phyloP scores from a whole-genome alignment of 371 early-diverging fungal genomes.

The Mucor indicus region DNA sequence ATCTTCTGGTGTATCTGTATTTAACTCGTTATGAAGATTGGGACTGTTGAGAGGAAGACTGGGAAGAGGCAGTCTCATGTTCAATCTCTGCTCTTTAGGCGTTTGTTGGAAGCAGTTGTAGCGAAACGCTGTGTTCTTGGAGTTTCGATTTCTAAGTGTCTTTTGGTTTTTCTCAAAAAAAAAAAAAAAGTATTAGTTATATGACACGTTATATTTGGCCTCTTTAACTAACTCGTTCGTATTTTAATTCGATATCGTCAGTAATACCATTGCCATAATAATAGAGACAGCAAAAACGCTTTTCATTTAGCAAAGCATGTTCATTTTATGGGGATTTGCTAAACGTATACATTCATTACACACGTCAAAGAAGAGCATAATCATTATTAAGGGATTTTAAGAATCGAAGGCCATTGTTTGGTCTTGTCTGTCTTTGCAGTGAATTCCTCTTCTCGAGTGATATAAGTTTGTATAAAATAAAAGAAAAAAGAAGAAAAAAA shows the following conservation, averaged over 20 bases:
- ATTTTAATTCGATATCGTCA: constrained; percentile 6
- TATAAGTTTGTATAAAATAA: too few relatives aligned
- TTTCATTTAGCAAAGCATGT: too few relatives aligned
- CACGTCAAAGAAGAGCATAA: too few relatives aligned
- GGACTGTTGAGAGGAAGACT: constrained; percentile 7
- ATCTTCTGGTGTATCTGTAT: constrained; percentile 10
- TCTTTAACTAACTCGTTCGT: constrained; percentile 4
- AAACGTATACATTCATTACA: too few relatives aligned
- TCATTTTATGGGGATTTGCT: too few relatives aligned
- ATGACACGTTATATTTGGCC: constrained; percentile 8
- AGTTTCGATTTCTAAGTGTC: constrained; percentile 8
- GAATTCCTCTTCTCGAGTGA: too few relatives aligned
- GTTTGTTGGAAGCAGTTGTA: constrained; percentile 6
- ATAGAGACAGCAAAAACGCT: too few relatives aligned
- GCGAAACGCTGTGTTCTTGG: constrained; percentile 4
- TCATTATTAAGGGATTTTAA: too few relatives aligned
- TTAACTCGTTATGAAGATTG: constrained; percentile 8
- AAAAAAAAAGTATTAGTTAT: constrained; percentile 3
- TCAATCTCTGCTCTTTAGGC: constrained; percentile 6
- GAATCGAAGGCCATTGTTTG: too few relatives aligned
- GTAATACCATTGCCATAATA: constrained; percentile 3
- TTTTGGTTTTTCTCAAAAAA: constrained; percentile 3
- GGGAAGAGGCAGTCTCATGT: constrained; percentile 7
- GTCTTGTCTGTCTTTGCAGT: too few relatives aligned
- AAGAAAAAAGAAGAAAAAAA: too few relatives aligned